phyloP scores from a whole-genome alignment of 179 eudicot genomes.

The Carnegiea gigantea region DNA sequence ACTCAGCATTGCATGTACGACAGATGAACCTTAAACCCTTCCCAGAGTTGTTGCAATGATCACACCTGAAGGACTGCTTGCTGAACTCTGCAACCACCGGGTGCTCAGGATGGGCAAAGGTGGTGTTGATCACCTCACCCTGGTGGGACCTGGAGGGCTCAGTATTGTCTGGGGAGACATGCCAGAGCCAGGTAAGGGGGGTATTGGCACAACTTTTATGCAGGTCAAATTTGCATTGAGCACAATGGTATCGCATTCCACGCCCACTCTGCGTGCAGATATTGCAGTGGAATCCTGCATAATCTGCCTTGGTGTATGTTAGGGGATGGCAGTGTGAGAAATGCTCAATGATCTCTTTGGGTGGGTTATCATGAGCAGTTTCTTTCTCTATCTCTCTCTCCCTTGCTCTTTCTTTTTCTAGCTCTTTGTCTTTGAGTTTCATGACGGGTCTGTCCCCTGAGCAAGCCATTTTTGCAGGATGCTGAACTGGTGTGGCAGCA shows the following conservation, averaged over 20 bases:
- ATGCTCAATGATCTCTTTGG: slow-evolving; percentile 12
- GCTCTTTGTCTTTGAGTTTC: slow-evolving; percentile 18
- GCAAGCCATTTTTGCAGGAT: slow-evolving; percentile 11
- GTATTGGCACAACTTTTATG: slow-evolving; percentile 20
- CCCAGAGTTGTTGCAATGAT: slow-evolving; percentile 19
- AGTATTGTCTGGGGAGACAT: slow-evolving; percentile 13
- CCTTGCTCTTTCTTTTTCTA: slow-evolving; percentile 10
- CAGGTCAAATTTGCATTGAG: slow-evolving; percentile 21
- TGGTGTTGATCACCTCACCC: background rate
- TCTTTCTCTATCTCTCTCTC: slow-evolving; percentile 16
- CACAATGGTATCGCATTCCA: slow-evolving; percentile 25
- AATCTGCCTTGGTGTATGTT: slow-evolving; percentile 1
- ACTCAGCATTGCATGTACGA: background rate
- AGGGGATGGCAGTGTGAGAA: slow-evolving; percentile 27
- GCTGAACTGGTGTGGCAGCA: background rate
- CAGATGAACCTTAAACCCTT: slow-evolving; percentile 21
- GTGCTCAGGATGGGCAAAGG: slow-evolving; percentile 21
- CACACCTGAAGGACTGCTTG: slow-evolving; percentile 12
- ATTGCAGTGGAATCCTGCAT: slow-evolving; percentile 1
- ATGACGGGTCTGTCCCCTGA: slow-evolving; percentile 8
- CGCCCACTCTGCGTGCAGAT: slow-evolving; percentile 8
- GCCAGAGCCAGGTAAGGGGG: slow-evolving; percentile 26
- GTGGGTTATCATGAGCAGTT: slow-evolving; percentile 9
- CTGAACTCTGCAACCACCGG: slow-evolving; percentile 16
- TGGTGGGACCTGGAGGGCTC: background rate